A percentile compares a stretch with the other conserved stretches of the same genome.
These are phyloP conservation scores for Epichloe sp. DNA, from an alignment of 2,329 filamentous ascomycete species.

Conservation along the genomic window DNA sequence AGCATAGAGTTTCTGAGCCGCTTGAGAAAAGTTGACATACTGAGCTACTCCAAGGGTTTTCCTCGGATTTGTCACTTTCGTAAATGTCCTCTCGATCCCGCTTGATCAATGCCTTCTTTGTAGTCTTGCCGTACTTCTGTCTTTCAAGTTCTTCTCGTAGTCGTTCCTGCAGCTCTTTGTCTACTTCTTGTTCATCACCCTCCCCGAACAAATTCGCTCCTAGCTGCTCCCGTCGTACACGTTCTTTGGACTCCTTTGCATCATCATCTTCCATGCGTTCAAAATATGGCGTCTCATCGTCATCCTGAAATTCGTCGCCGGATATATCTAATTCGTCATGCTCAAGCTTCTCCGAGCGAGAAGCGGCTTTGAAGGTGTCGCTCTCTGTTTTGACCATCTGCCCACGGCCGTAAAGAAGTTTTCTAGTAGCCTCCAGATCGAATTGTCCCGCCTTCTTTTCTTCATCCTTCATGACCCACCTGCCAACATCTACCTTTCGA, in stretches of 20 bases:
- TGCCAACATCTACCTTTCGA: slow-evolving; percentile 60
- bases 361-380: slow-evolving; percentile 47
- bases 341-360: slow-evolving; percentile 51
- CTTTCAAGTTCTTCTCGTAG: slow-evolving; percentile 54
- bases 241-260: slow-evolving; percentile 54
- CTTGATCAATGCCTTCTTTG: slow-evolving; percentile 70
- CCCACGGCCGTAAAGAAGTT: slow-evolving; percentile 36
- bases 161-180: slow-evolving; percentile 59
- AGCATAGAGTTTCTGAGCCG: slow-evolving; percentile 5
- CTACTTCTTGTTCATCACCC: slow-evolving; percentile 56
- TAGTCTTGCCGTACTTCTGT: slow-evolving; percentile 60
- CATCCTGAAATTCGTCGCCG: slow-evolving; percentile 70
- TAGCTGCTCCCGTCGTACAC: slow-evolving; percentile 70
- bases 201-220: slow-evolving; percentile 72
- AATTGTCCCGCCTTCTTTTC: slow-evolving; percentile 42
- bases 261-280: slow-evolving; percentile 76
- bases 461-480: slow-evolving; percentile 66
- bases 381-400: slow-evolving; percentile 56
- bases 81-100: slow-evolving; percentile 81
- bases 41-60: slow-evolving; percentile 28
- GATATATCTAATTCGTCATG: slow-evolving; percentile 57
- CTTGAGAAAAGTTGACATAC: slow-evolving; percentile 12
- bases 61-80: slow-evolving; percentile 49
- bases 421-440: slow-evolving; percentile 47
- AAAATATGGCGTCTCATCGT: slow-evolving; percentile 66